phyloP scores from a whole-genome alignment of 805 yeast genomes.

The Candida anglica region DNA sequence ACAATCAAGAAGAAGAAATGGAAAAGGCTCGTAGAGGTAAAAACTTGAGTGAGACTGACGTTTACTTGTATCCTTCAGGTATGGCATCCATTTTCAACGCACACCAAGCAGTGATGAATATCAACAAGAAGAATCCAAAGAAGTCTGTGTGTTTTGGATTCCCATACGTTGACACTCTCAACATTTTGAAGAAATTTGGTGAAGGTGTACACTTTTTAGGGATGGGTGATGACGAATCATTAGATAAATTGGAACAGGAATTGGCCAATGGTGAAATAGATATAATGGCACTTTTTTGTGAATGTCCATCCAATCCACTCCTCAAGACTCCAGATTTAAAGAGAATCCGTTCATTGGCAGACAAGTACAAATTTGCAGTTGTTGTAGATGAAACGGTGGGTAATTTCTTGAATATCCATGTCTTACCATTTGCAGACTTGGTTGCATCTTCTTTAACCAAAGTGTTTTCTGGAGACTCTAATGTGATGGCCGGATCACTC shows the following conservation, averaged over 20 bases:
- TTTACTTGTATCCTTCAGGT: conserved; percentile 83
- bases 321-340: conserved; percentile 77
- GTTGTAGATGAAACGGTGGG: conserved; percentile 95
- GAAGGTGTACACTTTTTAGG: conserved; percentile 88
- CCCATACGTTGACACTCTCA: conserved; percentile 91
- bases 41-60: conserved; percentile 54
- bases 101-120: conserved; percentile 51
- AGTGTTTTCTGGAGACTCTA: conserved; percentile 90
- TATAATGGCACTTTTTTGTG: conserved; percentile 80
- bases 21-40: conserved; percentile 25
- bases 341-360: conserved; percentile 62
- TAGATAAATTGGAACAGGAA: conserved; percentile 59
- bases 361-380: conserved; percentile 67
- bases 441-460: conserved; percentile 86
- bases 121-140: conserved; percentile 15
- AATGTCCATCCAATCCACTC: conserved; percentile 94
- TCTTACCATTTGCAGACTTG: conserved; percentile 79
- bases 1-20: conserved; percentile 21
- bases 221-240: conserved; percentile 67
- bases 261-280: conserved; percentile 53
- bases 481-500: conserved; percentile 91
- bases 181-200: conserved; percentile 84
- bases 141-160: conserved; percentile 94
- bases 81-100: conserved; percentile 90
- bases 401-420: conserved; percentile 79